Conservation (phyloP, 2,329 filamentous ascomycete genomes). For the Beauveria medogensis region DNA sequence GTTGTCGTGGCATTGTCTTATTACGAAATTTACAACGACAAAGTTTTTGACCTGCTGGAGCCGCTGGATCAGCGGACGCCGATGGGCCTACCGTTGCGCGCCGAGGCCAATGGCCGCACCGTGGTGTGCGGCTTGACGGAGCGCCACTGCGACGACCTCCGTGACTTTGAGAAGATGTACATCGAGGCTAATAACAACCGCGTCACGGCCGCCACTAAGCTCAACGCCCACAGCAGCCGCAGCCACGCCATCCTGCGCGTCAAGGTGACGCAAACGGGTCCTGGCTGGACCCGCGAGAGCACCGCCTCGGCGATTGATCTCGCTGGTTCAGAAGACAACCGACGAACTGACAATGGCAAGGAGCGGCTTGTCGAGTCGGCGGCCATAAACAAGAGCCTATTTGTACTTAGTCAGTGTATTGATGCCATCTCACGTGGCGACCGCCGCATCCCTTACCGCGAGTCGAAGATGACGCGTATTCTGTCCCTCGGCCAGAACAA, state of each 20-base stretch:
- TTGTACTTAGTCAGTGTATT: constrained; percentile 89
- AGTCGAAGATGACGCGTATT: constrained; percentile 96
- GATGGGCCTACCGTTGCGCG: constrained; percentile 70
- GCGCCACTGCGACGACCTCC: constrained; percentile 70
- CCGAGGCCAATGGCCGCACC: constrained; percentile 81
- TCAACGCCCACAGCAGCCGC: constrained; percentile 84
- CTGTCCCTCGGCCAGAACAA: constrained; percentile 89
- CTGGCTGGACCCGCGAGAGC: constrained; percentile 62
- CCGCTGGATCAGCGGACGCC: constrained; percentile 77
- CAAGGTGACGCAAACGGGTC: constrained; percentile 71
- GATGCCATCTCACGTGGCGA: constrained; percentile 77
- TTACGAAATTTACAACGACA: constrained; percentile 97
- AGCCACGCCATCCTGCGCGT: constrained; percentile 89
- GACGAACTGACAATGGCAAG: constrained; percentile 86
- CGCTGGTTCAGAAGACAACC: constrained; percentile 91
- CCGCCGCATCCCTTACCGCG: constrained; percentile 79
- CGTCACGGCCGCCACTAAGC: constrained; percentile 82
- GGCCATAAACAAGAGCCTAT: constrained; percentile 95
- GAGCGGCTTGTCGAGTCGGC: constrained; percentile 90
- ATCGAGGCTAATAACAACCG: constrained; percentile 88
- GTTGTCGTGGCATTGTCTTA: constrained; percentile 77
- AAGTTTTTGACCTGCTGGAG: constrained; percentile 86
- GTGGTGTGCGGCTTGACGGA: constrained; percentile 81
- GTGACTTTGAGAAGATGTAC: constrained; percentile 84
- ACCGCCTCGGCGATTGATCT: constrained; percentile 91